Conservation (phyloP, 148 eudicot genomes). For the Rhododendron mucronatum region DNA sequence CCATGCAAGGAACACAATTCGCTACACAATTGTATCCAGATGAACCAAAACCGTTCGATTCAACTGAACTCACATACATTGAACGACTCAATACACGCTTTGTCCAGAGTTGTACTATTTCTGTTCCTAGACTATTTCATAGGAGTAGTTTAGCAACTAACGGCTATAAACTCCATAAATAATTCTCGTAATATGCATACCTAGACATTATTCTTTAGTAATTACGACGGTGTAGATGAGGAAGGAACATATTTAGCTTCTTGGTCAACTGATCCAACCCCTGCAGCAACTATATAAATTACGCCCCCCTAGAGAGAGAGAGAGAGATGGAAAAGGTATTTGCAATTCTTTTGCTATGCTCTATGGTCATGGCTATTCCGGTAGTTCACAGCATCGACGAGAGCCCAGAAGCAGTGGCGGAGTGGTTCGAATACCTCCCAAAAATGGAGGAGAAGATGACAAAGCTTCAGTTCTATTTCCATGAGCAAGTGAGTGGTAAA, state of each 20-base stretch:
- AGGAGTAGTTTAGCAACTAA: not conserved
- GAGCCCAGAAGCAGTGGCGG: slow-evolving; percentile 3
- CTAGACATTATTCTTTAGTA: not conserved
- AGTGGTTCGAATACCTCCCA: slow-evolving; percentile 23
- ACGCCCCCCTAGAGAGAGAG: not conserved
- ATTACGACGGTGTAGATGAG: not conserved
- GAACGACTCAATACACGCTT: not conserved
- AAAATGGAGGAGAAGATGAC: slow-evolving; percentile 17
- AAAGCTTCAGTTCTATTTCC: slow-evolving; percentile 36
- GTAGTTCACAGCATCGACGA: not conserved
- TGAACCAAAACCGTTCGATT: no score
- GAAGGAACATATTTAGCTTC: not conserved
- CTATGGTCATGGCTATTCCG: slow-evolving; percentile 3
- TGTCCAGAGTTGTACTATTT: not conserved
- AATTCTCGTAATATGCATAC: not conserved
- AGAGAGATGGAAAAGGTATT: slow-evolving; percentile 15
- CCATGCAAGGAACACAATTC: not conserved
- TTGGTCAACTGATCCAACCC: not conserved
- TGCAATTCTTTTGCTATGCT: not conserved
- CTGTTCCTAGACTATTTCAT: not conserved
- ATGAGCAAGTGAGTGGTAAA: slow-evolving; percentile 14
- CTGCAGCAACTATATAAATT: not conserved
- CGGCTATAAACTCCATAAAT: not conserved
- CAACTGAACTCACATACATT: not conserved
- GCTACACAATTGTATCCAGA: no score